Conservation (phyloP, 2,329 filamentous ascomycete species). For the Phialophora verrucosa region DNA sequence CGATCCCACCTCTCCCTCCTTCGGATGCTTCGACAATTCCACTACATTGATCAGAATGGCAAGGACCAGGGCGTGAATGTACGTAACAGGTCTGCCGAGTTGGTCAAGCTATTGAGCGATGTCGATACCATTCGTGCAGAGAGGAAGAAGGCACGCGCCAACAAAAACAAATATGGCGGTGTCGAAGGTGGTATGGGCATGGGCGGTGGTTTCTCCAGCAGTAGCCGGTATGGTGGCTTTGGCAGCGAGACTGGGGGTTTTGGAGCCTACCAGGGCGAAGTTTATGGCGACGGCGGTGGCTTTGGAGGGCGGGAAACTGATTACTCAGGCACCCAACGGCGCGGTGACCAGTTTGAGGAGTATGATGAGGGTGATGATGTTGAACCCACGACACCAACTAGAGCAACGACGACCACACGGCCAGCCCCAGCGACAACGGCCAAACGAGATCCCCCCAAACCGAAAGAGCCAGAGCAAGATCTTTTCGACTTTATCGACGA, state of each 20-base stretch:
- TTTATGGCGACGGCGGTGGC: slow-evolving; percentile 95
- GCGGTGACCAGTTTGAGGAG: slow-evolving; percentile 85
- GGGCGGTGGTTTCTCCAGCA: slow-evolving; percentile 62
- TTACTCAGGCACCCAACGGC: slow-evolving; percentile 67
- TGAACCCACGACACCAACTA: slow-evolving; percentile 51
- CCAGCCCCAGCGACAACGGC: slow-evolving; percentile 41
- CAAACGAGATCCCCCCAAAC: slow-evolving; percentile 60
- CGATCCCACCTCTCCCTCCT: slow-evolving; percentile 91
- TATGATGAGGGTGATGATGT: slow-evolving; percentile 96
- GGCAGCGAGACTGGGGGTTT: slow-evolving; percentile 71
- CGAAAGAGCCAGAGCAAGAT: slow-evolving; percentile 86
- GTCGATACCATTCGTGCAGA: slow-evolving; percentile 61
- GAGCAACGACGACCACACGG: slow-evolving; percentile 30
- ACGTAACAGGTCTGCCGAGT: slow-evolving; percentile 92
- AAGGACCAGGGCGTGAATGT: slow-evolving; percentile 99
- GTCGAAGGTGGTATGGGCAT: slow-evolving; percentile 79
- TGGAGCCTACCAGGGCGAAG: slow-evolving; percentile 70
- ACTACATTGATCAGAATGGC: slow-evolving; percentile 93
- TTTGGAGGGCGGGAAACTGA: slow-evolving; percentile 80
- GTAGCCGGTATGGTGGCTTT: slow-evolving; percentile 82
- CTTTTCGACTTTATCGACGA: slow-evolving; percentile 89
- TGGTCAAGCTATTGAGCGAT: slow-evolving; percentile 90
- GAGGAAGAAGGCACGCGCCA: slow-evolving; percentile 85
- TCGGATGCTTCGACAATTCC: slow-evolving; percentile 98
- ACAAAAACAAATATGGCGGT: slow-evolving; percentile 93